Evolutionary conservation across 768 basidiomycete genomes (phyloP).

Genomic region (Agaricus sinodeliciosus): DNA sequence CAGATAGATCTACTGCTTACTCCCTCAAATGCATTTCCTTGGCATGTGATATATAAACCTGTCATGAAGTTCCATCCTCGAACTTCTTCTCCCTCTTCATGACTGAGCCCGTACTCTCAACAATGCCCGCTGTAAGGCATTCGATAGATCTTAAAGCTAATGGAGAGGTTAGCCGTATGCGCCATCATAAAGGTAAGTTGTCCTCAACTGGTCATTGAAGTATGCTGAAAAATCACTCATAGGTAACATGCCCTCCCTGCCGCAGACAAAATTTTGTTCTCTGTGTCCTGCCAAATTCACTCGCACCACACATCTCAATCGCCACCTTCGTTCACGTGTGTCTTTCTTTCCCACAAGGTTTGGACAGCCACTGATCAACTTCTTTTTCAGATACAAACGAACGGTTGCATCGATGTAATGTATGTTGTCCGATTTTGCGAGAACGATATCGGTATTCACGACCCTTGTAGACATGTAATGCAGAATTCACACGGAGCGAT

Average conservation of each 20-base stretch:
- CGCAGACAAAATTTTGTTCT: constrained; percentile 64
- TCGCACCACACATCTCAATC: constrained; percentile 65
- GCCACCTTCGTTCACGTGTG: constrained; percentile 68
- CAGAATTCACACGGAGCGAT: constrained; percentile 71
- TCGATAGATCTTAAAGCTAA: constrained; percentile 33
- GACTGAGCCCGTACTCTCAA: constrained; percentile 21
- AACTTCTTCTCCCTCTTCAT: constrained; percentile 22
- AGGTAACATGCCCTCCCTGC: constrained; percentile 66
- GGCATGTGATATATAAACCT: constrained; percentile 12
- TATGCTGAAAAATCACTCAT: constrained; percentile 28
- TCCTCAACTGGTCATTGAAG: constrained; percentile 9
- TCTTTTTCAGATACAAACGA: constrained; percentile 55
- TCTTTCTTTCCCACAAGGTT: constrained; percentile 6
- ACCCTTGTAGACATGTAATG: constrained; percentile 46
- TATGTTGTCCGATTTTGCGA: constrained; percentile 21
- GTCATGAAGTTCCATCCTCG: constrained; percentile 9
- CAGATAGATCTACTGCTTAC: background rate
- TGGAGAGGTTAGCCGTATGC: constrained; percentile 36
- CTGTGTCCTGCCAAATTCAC: constrained; percentile 71
- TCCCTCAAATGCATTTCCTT: background rate
- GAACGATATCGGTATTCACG: background rate
- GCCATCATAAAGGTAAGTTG: constrained; percentile 33
- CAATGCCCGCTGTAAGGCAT: constrained; percentile 21
- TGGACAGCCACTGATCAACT: constrained; percentile 4
- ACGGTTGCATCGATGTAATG: constrained; percentile 57